phyloP scores from a whole-genome alignment of 1,139 yeast genomes.

The Lodderomyces elongisporus region DNA sequence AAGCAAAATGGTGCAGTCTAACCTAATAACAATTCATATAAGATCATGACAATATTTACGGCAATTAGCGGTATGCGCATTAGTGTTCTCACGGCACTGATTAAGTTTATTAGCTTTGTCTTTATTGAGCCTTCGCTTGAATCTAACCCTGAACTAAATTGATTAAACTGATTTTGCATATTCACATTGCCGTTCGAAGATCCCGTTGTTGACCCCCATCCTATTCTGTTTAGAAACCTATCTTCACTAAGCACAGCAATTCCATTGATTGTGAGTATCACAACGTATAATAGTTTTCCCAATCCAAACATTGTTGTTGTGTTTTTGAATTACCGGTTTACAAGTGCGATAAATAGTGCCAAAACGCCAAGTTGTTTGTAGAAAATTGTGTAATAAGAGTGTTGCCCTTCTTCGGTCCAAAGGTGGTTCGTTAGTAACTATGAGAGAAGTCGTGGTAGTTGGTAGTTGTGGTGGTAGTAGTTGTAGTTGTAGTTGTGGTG shows the following conservation, averaged over 20 bases:
- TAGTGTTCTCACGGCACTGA: constrained; percentile 44
- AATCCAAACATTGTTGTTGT: constrained; percentile 35
- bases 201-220: constrained; percentile 32
- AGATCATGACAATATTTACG: constrained; percentile 34
- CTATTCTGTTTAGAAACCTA: constrained; percentile 42
- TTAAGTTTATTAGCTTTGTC: constrained; percentile 36
- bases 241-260: constrained; percentile 47
- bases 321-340: too few species aligned
- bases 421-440: too few species aligned
- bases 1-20: too few species aligned
- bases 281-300: constrained; percentile 40
- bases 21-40: constrained; percentile 42
- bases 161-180: constrained; percentile 24
- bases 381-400: too few species aligned
- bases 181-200: constrained; percentile 9
- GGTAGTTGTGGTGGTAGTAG: too few species aligned
- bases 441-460: too few species aligned
- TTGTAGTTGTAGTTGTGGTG: too few species aligned
- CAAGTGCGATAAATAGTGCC: too few species aligned
- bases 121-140: constrained; percentile 29
- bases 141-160: constrained; percentile 22
- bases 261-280: constrained; percentile 38
- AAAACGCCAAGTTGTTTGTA: too few species aligned
- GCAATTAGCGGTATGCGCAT: constrained; percentile 43
- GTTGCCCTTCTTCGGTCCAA: too few species aligned